Evolutionary conservation across 768 basidiomycete species (phyloP).

Genomic region (Boletellus ananiceps): DNA sequence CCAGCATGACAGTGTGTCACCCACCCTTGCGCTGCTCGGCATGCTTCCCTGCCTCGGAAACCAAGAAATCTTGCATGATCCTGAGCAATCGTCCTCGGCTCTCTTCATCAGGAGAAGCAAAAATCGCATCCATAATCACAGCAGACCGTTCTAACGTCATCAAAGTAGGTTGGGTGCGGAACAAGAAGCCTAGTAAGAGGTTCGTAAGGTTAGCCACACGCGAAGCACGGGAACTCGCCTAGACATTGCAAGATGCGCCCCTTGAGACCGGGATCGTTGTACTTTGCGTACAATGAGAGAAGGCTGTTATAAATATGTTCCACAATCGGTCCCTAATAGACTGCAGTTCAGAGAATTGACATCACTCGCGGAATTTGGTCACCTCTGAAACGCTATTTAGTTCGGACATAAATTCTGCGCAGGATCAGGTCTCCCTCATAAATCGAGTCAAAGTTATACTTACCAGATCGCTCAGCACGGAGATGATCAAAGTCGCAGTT

Average conservation of each 20-base stretch:
- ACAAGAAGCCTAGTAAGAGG: conserved; percentile 67
- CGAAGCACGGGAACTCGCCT: conserved; percentile 43
- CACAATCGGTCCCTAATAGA: conserved; percentile 58
- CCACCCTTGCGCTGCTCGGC: conserved; percentile 64
- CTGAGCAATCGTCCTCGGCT: conserved; percentile 68
- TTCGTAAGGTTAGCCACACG: neutral
- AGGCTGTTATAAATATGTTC: conserved; percentile 78
- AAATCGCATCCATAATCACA: conserved; percentile 85
- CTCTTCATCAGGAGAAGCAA: conserved; percentile 69
- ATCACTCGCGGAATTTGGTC: neutral
- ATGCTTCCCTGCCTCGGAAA: conserved; percentile 79
- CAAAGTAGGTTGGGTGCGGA: conserved; percentile 85
- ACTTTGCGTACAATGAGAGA: conserved; percentile 67
- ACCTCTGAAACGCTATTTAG: conserved; percentile 58
- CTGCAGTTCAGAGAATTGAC: conserved; percentile 3
- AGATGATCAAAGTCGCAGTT: conserved; percentile 84
- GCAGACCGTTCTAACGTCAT: conserved; percentile 82
- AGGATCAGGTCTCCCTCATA: neutral
- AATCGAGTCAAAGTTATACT: conserved; percentile 18
- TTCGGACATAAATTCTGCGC: conserved; percentile 50
- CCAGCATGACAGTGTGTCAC: neutral
- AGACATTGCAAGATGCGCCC: conserved; percentile 81
- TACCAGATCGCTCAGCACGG: conserved; percentile 57
- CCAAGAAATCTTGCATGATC: conserved; percentile 89
- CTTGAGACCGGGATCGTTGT: conserved; percentile 52